Conservation (phyloP, 257 asterid genomes). For the Sherardia arvensis region DNA sequence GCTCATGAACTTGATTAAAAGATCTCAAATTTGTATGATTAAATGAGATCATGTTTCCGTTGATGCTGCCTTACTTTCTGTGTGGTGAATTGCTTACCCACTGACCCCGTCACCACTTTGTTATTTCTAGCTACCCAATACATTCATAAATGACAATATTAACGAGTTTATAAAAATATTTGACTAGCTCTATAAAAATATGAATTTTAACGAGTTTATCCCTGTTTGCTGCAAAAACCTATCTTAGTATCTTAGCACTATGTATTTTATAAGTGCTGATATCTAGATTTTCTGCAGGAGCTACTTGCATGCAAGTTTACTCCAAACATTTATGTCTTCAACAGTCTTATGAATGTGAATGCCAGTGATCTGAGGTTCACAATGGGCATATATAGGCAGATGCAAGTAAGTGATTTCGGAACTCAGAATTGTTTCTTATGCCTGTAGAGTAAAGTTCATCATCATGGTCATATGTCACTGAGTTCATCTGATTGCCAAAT, state of each 20-base stretch:
- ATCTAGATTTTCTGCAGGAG: constrained; percentile 45
- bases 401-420: constrained; percentile 37
- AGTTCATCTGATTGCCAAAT: constrained; percentile 8
- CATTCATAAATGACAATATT: neutral
- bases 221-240: neutral
- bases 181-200: neutral
- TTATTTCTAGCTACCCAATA: neutral
- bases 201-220: neutral
- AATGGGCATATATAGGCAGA: constrained; percentile 51
- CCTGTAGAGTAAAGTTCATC: neutral
- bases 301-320: constrained; percentile 43
- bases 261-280: constrained; percentile 14
- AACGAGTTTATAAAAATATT: neutral
- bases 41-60: neutral
- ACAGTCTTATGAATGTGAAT: constrained; percentile 95
- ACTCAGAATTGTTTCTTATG: neutral
- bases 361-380: constrained; percentile 74
- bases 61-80: neutral
- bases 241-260: neutral
- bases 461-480: neutral
- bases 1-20: neutral
- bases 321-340: constrained; percentile 69
- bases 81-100: neutral
- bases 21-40: neutral
- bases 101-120: neutral